Base-by-base conservation (phyloP, 129 eudicot species). In the Smallanthus sonchifolius region DNA sequence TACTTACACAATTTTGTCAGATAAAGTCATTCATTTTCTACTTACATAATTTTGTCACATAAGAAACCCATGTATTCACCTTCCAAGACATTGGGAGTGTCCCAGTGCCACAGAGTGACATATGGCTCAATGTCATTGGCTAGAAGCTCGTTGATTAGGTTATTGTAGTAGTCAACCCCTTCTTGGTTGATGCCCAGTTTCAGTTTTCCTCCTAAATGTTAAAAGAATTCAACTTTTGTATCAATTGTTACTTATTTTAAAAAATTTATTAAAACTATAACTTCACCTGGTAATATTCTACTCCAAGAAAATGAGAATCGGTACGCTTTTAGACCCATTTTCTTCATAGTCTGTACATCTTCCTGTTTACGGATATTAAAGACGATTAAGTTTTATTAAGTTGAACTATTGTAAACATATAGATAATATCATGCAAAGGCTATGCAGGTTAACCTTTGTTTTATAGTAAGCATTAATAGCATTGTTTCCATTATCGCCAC, bases 231-330 rank as follows among this genome's bases (percentile, higher is more conserved):
- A 28, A 0, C 17, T 70, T 38, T 39, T 48, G 20, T 3, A 28
- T 79, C 48, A 43, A 1, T 30, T 44, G 39, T 67, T 7, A 16
- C 61, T 17, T 15, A 14, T 24, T 47, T 7, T 10, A n/a, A n/a
- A n/a, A 10, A 7, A 9, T n/a, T 60, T 17, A 0, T 10, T 16
- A 15, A 49, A 40, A 16, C 10, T 4, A 19, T 16, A n/a, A 54
- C 20, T 66, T 63, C 69, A 79, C 83, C 77, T 63, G 83, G 83
- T 35, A 80, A 74, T 42, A 80, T 80, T 56, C 83, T 44, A 17
- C 75, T 67, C 83, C 83, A 80, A 24, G 83, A 80, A 73, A 80
- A 3, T 44, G 83, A 80, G 43, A 80, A 80, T 37, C 83, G 72
- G 19, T 80, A 80, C 10, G 83, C 67, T 19, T 80, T 74, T 15